Evolutionary conservation across 2,329 filamentous ascomycete genomes (phyloP).

Genomic region (Colletotrichum chrysophilum): DNA sequence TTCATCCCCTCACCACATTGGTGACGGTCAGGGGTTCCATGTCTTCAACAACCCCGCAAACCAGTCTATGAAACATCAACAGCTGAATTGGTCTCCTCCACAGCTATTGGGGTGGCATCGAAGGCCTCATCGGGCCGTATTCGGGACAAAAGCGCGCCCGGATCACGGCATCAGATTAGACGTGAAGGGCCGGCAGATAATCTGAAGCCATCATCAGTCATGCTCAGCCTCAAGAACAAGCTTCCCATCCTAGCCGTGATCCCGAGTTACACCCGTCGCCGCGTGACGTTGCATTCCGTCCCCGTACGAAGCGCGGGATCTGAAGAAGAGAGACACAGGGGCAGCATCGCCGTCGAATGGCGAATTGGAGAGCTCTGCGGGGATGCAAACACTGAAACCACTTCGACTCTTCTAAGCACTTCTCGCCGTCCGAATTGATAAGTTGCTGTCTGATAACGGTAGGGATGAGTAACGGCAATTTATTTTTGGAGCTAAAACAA

Average conservation of each 20-base stretch:
- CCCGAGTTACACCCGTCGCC: neutral
- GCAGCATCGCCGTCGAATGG: neutral
- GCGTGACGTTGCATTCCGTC: neutral
- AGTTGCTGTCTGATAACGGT: neutral
- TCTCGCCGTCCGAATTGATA: neutral
- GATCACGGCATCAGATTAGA: neutral
- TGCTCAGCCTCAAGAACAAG: neutral
- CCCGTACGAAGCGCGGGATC: neutral
- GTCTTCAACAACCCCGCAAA: neutral
- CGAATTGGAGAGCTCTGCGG: neutral
- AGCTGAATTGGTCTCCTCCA: neutral
- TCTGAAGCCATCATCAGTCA: neutral
- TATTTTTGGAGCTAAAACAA: constrained; percentile 7
- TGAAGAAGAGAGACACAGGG: neutral
- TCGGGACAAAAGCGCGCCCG: neutral
- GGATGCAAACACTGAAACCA: neutral
- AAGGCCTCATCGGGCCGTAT: neutral
- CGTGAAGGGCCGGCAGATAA: neutral
- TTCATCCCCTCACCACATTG: neutral
- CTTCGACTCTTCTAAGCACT: neutral
- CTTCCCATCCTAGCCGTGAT: neutral
- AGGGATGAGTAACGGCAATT: constrained; percentile 1
- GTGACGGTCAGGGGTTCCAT: neutral
- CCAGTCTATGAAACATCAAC: neutral
- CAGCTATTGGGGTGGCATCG: neutral